Evolutionary conservation across 2,329 filamentous ascomycete genomes (phyloP), one percentile per base, ranked within the genome.

Genomic region (Exophiala bonariae): DNA sequence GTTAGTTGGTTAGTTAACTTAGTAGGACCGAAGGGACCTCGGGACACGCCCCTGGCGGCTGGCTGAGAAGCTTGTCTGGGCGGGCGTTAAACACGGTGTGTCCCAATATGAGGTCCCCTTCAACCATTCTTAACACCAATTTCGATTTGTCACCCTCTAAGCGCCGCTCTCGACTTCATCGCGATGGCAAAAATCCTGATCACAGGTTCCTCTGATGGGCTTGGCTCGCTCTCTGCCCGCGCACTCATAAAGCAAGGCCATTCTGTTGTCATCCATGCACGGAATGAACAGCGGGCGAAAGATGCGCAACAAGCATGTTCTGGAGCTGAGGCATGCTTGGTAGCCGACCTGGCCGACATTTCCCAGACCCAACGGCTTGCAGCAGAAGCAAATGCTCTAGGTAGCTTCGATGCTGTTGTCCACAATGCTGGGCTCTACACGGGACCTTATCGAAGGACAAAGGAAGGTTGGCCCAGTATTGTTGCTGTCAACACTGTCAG

Each of bases 401-500:
- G 75, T 0, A 65, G 69, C 0, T 82, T 78, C 58, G 80, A 83
- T 58, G 68, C 70, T 18, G 66, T 83, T 11, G 69, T 83, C 14
- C 79, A 82, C 66, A 83, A 82, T 50, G 80, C 80, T 0, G 79
- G 78, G 2, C 75, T 73, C 45, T 63, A 62, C 22, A 67, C 61
- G 33, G 69, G 63, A 50, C 43, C 53, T 4, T 66, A 61, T 3
- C 72, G 72, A 47, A 66, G 61, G 11, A 77, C 73, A 0, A 60
- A 57, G 3, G 73, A 78, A 32, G 71, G 70, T 8, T 66, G 79
- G 17, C 73, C 77, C 0, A 66, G 69, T 2, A 66, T 80, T 1
- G 77, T 80, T 38, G 71, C 76, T 0, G 77, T 81, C 36, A 83
- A 83, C 55, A 78, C 72, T 0, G 56, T 83, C 0, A 78, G 80